Evolutionary conservation across 176 grass and related monocot species (phyloP).

Genomic region (Metroxylon sagu): DNA sequence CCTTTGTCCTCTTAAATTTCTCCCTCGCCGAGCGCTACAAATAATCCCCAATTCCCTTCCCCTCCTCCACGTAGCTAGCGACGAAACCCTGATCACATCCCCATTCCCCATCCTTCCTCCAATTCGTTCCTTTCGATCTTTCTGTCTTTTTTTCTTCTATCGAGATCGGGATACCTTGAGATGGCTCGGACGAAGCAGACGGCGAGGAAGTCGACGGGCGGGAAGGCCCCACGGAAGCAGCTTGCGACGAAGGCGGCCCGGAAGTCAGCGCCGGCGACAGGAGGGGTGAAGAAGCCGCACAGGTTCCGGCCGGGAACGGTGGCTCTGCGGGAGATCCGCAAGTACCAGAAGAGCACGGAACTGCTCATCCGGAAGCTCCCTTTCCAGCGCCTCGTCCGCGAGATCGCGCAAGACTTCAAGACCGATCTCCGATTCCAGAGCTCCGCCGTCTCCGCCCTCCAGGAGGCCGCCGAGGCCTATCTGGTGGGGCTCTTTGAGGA

Average conservation of each 20-base stretch:
- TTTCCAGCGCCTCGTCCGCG: constrained; percentile 13
- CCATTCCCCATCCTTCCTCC: too few relatives aligned
- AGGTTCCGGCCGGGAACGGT: constrained; percentile 14
- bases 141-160: too few relatives aligned
- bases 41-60: too few relatives aligned
- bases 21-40: too few relatives aligned
- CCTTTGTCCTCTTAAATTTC: too few relatives aligned
- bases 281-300: constrained; percentile 15
- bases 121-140: too few relatives aligned
- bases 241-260: constrained; percentile 9
- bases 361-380: constrained; percentile 10
- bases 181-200: constrained; percentile 14
- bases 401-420: constrained; percentile 18
- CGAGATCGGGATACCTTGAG: too few relatives aligned
- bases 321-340: constrained; percentile 7
- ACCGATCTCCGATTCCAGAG: constrained; percentile 15
- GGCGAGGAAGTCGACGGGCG: constrained; percentile 8
- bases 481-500: constrained; percentile 19
- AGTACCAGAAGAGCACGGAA: constrained; percentile 22
- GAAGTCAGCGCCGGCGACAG: constrained; percentile 16
- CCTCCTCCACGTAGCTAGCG: too few relatives aligned
- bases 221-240: constrained; percentile 11
- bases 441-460: constrained; percentile 3
- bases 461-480: constrained; percentile 20
- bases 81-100: too few relatives aligned